phyloP scores from a whole-genome alignment of 371 early-diverging fungal genomes.

The Homolaphlyctis polyrhiza region DNA sequence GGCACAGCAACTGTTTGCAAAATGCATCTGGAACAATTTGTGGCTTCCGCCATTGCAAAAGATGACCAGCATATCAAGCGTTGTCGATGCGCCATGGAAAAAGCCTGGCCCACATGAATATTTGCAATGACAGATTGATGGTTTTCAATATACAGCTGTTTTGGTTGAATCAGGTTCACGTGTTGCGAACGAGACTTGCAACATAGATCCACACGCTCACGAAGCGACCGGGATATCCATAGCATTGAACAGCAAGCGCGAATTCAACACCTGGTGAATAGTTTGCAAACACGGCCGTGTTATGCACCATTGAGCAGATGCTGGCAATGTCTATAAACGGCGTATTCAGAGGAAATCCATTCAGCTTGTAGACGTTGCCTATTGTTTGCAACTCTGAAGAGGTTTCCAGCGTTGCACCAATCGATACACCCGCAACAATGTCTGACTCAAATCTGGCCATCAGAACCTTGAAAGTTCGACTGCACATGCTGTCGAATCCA shows the following conservation, averaged over 20 bases:
- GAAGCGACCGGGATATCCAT: constrained; percentile 38
- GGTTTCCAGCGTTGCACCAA: neutral
- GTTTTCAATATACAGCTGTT: neutral
- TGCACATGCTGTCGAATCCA: constrained; percentile 20
- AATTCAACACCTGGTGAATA: constrained; percentile 39
- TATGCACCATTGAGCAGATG: constrained; percentile 26
- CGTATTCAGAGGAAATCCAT: constrained; percentile 37
- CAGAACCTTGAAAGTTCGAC: constrained; percentile 21
- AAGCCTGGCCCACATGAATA: neutral
- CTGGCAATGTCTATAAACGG: constrained; percentile 35
- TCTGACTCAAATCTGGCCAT: constrained; percentile 23
- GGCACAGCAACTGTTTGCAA: constrained; percentile 15
- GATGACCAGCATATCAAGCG: neutral
- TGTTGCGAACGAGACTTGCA: neutral
- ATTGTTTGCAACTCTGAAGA: constrained; percentile 18
- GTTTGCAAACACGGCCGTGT: constrained; percentile 35
- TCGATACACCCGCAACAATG: constrained; percentile 5
- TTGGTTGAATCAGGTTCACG: neutral
- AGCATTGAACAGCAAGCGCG: constrained; percentile 38
- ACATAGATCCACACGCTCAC: constrained; percentile 43
- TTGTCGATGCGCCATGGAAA: constrained; percentile 6
- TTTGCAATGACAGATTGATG: neutral
- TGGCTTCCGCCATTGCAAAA: constrained; percentile 2
- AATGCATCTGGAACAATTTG: constrained; percentile 17
- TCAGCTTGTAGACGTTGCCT: constrained; percentile 31